Evolutionary conservation across 345 rosid species (phyloP).

Genomic region (Lepidium aucheri): DNA sequence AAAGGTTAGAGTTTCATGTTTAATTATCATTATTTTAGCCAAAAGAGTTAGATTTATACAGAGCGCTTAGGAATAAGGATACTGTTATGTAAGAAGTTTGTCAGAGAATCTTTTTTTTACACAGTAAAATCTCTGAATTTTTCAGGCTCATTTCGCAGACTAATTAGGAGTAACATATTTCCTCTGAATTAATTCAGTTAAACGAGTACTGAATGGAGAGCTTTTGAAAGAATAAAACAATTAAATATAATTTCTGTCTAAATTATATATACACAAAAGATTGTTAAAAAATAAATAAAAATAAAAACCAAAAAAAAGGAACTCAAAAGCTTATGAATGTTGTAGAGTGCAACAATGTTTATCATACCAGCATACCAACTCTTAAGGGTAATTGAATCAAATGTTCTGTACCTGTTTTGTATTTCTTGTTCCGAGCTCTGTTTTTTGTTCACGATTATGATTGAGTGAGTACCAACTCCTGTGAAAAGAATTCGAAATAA

Average conservation of each 20-base stretch:
- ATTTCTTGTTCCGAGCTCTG: neutral
- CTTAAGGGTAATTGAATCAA: conserved; percentile 2
- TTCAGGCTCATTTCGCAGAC: neutral
- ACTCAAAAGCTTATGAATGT: conserved; percentile 4
- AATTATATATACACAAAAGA: conserved; percentile 11
- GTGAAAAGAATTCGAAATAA: neutral
- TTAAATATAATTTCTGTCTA: neutral
- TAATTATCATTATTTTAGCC: conserved; percentile 6
- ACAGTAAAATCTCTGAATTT: conserved; percentile 6
- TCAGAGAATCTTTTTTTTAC: conserved; percentile 10
- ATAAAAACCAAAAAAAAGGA: neutral
- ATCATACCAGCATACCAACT: conserved; percentile 1
- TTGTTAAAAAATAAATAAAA: neutral
- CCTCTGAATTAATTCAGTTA: neutral
- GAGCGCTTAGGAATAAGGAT: conserved; percentile 24
- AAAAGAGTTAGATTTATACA: conserved; percentile 25
- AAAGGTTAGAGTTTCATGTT: conserved; percentile 16
- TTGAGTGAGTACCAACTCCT: conserved; percentile 16
- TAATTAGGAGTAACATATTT: neutral
- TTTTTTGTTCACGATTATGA: neutral
- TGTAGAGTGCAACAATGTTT: neutral
- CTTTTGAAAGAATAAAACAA: neutral
- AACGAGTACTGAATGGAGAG: neutral
- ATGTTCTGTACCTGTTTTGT: conserved; percentile 8
- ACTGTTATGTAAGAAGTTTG: conserved; percentile 12